Evolutionary conservation across 805 yeast species (phyloP).

Genomic region (Jamesozyma spencerorum): DNA sequence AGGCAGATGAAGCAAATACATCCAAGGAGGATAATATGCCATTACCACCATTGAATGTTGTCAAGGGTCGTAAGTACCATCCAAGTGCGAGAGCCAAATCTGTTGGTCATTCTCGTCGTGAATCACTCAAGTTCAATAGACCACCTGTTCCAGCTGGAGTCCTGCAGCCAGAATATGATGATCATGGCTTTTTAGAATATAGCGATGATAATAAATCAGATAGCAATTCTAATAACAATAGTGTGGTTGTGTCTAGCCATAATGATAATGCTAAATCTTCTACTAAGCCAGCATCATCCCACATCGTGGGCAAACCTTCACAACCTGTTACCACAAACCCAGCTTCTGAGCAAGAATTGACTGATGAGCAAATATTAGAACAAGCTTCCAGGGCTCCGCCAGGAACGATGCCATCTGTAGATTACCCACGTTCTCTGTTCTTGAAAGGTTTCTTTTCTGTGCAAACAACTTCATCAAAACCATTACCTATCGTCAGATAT

Average conservation of each 20-base stretch:
- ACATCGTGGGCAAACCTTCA: neutral
- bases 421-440: conserved; percentile 82
- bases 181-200: conserved; percentile 35
- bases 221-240: conserved; percentile 24
- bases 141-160: conserved; percentile 28
- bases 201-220: conserved; percentile 51
- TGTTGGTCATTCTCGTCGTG: conserved; percentile 58
- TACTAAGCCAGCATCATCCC: neutral
- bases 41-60: conserved; percentile 16
- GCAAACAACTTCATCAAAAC: conserved; percentile 89
- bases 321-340: neutral
- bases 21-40: conserved; percentile 17
- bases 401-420: conserved; percentile 87
- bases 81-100: conserved; percentile 87
- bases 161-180: conserved; percentile 23
- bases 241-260: conserved; percentile 5
- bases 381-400: conserved; percentile 51
- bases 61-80: conserved; percentile 38
- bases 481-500: conserved; percentile 77
- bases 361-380: conserved; percentile 42
- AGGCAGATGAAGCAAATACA: neutral
- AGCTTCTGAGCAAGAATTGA: conserved; percentile 24
- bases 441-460: conserved; percentile 90
- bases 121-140: conserved; percentile 36
- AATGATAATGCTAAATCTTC: neutral